These are phyloP conservation scores for Aureobasidium sp. DNA, from an alignment of 2,329 filamentous ascomycete genomes.

Conservation along the genomic window DNA sequence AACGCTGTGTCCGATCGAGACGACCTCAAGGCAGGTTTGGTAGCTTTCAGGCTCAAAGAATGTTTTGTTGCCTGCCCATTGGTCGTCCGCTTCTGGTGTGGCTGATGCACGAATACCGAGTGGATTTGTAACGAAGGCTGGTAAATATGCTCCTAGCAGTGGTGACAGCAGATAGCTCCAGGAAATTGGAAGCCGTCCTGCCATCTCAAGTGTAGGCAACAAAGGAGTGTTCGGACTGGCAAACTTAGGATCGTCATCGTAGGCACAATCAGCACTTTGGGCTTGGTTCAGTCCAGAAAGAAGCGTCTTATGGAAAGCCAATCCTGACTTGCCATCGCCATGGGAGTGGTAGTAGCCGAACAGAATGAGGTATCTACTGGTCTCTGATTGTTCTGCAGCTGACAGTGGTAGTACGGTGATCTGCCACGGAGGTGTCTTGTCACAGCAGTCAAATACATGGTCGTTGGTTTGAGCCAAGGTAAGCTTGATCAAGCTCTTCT, in stretches of 20 bases:
- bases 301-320: slow-evolving; percentile 39
- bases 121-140: slow-evolving; percentile 27
- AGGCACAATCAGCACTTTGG: not conserved
- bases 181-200: slow-evolving; percentile 36
- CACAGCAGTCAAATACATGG: slow-evolving; percentile 21
- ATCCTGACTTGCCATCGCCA: slow-evolving; percentile 39
- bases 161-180: slow-evolving; percentile 40
- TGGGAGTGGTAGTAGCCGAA: slow-evolving; percentile 41
- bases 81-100: slow-evolving; percentile 24
- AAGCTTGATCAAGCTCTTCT: slow-evolving; percentile 5
- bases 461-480: not conserved
- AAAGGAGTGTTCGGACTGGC: slow-evolving; percentile 22
- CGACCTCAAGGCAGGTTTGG: slow-evolving; percentile 28
- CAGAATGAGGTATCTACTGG: slow-evolving; percentile 29
- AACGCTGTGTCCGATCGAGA: slow-evolving; percentile 26
- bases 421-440: slow-evolving; percentile 37
- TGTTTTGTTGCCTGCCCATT: slow-evolving; percentile 30
- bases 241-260: slow-evolving; percentile 14
- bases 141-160: slow-evolving; percentile 33
- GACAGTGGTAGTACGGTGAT: slow-evolving; percentile 33
- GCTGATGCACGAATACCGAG: slow-evolving; percentile 30
- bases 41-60: slow-evolving; percentile 25
- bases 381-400: not conserved
- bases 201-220: slow-evolving; percentile 34
- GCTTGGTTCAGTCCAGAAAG: slow-evolving; percentile 24